Conservation (phyloP, 2,329 filamentous ascomycete species). For the Escovopsis weberi region DNA sequence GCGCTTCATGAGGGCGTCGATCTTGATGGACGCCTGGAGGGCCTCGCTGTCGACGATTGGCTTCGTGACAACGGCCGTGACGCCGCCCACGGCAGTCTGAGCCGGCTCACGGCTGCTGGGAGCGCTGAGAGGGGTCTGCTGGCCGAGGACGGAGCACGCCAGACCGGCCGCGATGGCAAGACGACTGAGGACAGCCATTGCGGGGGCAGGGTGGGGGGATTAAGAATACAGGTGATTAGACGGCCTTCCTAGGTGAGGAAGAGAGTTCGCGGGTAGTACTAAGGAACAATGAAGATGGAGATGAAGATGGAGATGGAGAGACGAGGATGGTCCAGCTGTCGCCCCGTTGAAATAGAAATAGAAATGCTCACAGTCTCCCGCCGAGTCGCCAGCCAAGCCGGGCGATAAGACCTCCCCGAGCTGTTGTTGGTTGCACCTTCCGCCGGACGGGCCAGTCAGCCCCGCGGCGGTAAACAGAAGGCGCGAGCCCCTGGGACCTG, state of each 20-base stretch:
- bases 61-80: conserved; percentile 7
- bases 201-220: not conserved
- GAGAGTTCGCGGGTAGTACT: not conserved
- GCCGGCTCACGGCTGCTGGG: conserved; percentile 1
- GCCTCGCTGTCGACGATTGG: conserved; percentile 37
- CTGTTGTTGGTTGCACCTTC: too few relatives aligned
- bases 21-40: conserved; percentile 42
- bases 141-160: conserved; percentile 12
- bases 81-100: not conserved
- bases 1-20: conserved; percentile 40
- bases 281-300: not conserved
- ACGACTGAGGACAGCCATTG: conserved; percentile 6
- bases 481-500: too few relatives aligned
- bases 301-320: not conserved
- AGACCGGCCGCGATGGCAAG: conserved; percentile 11
- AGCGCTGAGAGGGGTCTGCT: conserved; percentile 12
- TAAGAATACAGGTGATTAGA: too few relatives aligned
- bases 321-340: not conserved
- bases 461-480: too few relatives aligned
- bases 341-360: too few relatives aligned
- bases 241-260: not conserved
- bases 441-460: too few relatives aligned
- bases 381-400: too few relatives aligned
- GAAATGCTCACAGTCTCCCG: too few relatives aligned
- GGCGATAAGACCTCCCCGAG: too few relatives aligned